These are phyloP conservation scores for Colletotrichum trifolii DNA, from an alignment of 2,329 filamentous ascomycete species.

Conservation along the genomic window DNA sequence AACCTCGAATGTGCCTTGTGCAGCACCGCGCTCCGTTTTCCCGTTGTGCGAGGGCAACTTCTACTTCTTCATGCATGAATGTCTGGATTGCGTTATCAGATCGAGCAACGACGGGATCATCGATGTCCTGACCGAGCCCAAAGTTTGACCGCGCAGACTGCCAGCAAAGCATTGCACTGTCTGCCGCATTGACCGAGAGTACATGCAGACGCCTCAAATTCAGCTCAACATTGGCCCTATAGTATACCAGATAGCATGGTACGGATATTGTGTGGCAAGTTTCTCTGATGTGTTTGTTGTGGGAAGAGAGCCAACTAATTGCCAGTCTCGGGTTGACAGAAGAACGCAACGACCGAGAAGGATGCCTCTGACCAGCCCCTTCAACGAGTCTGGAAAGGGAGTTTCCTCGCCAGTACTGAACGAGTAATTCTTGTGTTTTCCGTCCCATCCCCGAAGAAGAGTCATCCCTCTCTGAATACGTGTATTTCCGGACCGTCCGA, in stretches of 20 bases:
- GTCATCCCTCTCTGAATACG: too few relatives aligned
- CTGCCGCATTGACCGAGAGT: background rate
- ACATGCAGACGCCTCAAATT: background rate
- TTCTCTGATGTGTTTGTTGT: too few relatives aligned
- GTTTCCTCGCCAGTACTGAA: too few relatives aligned
- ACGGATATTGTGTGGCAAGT: too few relatives aligned
- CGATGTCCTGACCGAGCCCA: background rate
- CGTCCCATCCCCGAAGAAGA: too few relatives aligned
- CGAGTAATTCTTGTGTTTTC: too few relatives aligned
- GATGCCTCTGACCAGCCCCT: too few relatives aligned
- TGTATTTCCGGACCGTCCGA: background rate
- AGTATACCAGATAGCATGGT: background rate
- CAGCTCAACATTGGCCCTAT: background rate
- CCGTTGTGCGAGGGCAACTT: background rate
- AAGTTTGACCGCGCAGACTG: conserved; percentile 1
- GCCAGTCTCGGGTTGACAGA: too few relatives aligned
- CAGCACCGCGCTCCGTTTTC: background rate
- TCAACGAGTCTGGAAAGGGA: too few relatives aligned
- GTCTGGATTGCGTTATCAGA: conserved; percentile 12
- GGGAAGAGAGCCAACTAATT: too few relatives aligned
- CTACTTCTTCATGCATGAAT: background rate
- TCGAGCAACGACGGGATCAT: conserved; percentile 1
- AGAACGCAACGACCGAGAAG: too few relatives aligned
- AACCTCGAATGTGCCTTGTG: background rate
- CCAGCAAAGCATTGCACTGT: background rate